Base-by-base conservation (phyloP, 306 rosid genomes). In the Prosopis cineraria region DNA sequence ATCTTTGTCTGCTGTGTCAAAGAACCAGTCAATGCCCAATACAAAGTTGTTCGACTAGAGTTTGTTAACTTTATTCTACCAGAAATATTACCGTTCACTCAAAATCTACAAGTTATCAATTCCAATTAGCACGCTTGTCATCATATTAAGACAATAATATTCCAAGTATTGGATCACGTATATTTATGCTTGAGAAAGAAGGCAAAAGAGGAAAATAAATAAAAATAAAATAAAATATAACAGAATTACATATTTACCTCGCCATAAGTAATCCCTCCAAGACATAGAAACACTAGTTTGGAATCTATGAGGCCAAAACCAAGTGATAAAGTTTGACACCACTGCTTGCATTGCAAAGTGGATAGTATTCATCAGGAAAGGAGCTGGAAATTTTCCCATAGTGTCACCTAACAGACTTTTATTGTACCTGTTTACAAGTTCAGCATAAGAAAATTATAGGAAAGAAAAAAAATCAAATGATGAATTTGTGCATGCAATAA, bases 311-410 rank as follows among this genome's bases (percentile, higher is more conserved):
- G 99, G 83, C 99, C 99, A 93, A 83, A 86, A 89, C 96, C 93
- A 91, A 27, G 89, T 93, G 85, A 95, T 91, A 79, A 84, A 81
- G 72, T 79, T 93, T 22, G 99, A 93, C 66, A 95, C 74, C 67
- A 83, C 79, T 81, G 98, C 98, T 95, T 95, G 99, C 98, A 95
- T 85, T 73, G 90, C 24, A 81, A 93, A 95, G 85, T 95, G 98
- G 79, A 95, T 75, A 33, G 94, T 87, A 80, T 91, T 95, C 99
- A 95, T 95, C 82, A 93, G 77, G 68, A 91, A 88, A 30, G 99
- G 99, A 77, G 99, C 99, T 13, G 99, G 99, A 80, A 95, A 95
- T 85, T 81, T 90, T 81, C 98, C 98, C 93, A 95, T 58, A 78
- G 89, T 84, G 73, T 95, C 95, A 78, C 99, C 99, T 64, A 95